Evolutionary conservation across 768 basidiomycete species (phyloP).

Genomic region (Hygrophorus russula): DNA sequence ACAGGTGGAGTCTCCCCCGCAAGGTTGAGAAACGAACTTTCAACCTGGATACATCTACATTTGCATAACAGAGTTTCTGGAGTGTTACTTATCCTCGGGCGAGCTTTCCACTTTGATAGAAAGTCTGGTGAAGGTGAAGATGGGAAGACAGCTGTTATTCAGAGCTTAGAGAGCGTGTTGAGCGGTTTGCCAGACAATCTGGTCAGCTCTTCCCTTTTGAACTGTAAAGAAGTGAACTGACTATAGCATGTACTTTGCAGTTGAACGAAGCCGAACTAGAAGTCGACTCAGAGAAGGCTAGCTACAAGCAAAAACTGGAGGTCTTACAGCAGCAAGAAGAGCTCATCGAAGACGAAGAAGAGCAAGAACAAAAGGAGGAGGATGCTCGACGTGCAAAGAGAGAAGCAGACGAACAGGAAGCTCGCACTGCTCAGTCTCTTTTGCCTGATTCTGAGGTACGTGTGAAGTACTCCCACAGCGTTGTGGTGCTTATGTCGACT

Average conservation of each 20-base stretch:
- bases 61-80: constrained; percentile 86
- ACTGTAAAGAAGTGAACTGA: not conserved
- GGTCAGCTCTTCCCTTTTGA: constrained; percentile 35
- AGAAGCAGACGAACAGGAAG: constrained; percentile 71
- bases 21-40: constrained; percentile 77
- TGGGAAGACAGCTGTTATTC: constrained; percentile 72
- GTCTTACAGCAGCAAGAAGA: constrained; percentile 98
- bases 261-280: constrained; percentile 95
- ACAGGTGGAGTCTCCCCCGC: constrained; percentile 83
- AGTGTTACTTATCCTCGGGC: constrained; percentile 84
- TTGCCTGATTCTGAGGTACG: constrained; percentile 85
- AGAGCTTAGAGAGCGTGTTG: constrained; percentile 80
- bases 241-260: constrained; percentile 25
- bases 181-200: constrained; percentile 90
- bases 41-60: constrained; percentile 90
- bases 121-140: constrained; percentile 65
- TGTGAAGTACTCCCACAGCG: not conserved
- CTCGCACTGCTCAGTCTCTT: constrained; percentile 68
- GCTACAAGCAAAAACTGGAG: constrained; percentile 97
- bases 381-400: constrained; percentile 79
- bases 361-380: constrained; percentile 94
- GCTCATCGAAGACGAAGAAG: constrained; percentile 97
- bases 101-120: constrained; percentile 90
- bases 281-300: constrained; percentile 87
- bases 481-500: not conserved